A percentile compares a stretch with the other conserved stretches of the same genome.
These are phyloP conservation scores for Citrullus amarus DNA, from an alignment of 306 rosid genomes.

Conservation along the genomic window DNA sequence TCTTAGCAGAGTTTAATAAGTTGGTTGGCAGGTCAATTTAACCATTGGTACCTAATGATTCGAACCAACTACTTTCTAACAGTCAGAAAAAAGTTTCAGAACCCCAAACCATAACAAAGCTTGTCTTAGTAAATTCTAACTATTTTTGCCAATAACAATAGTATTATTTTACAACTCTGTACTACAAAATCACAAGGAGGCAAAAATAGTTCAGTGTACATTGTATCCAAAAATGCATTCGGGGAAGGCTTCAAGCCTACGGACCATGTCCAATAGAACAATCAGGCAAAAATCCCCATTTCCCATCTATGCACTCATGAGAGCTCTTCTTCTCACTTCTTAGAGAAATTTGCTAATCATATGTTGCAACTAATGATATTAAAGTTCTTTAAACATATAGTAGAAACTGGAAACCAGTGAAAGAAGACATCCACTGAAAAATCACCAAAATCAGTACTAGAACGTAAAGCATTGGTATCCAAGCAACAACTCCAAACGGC, in stretches of 20 bases:
- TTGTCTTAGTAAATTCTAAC: background rate
- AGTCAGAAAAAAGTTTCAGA: background rate
- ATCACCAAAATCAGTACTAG: conserved; percentile 94
- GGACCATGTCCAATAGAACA: too few relatives aligned
- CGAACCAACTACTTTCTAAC: background rate
- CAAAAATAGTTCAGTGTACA: too few relatives aligned
- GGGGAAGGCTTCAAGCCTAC: too few relatives aligned
- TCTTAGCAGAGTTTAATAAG: background rate
- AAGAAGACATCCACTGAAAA: conserved; percentile 59
- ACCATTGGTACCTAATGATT: background rate
- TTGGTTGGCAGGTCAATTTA: background rate
- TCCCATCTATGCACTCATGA: background rate
- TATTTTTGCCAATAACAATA: background rate
- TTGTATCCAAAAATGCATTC: too few relatives aligned
- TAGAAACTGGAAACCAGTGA: background rate
- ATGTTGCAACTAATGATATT: background rate
- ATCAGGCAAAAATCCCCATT: background rate
- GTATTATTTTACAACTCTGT: background rate
- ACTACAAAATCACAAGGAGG: background rate
- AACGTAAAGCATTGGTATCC: conserved; percentile 87
- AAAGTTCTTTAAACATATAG: background rate
- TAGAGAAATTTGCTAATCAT: background rate
- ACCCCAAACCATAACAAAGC: background rate
- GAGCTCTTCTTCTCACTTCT: background rate
- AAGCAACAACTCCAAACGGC: conserved; percentile 98